phyloP scores from a whole-genome alignment of 176 grass and related monocot genomes.

The Oryza glumipatula region DNA sequence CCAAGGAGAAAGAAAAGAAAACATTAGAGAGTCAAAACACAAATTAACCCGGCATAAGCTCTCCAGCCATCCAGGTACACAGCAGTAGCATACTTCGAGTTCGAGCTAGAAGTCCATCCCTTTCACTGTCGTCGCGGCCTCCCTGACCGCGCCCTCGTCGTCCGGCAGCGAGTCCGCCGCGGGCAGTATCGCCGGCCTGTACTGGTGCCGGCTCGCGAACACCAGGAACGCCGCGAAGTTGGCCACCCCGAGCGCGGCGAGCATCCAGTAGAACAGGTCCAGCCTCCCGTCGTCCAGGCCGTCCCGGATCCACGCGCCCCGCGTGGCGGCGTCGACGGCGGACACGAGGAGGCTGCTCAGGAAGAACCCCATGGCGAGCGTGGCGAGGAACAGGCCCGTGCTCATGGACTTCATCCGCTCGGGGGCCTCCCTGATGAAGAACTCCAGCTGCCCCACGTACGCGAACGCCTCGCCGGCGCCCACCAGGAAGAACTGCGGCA shows the following conservation, averaged over 20 bases:
- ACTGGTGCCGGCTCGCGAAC: conserved; percentile 46
- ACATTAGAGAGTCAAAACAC: background rate
- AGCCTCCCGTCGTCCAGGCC: conserved; percentile 42
- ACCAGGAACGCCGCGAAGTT: conserved; percentile 56
- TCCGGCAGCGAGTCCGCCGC: background rate
- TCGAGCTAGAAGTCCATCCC: conserved; percentile 13
- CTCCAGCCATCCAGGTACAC: background rate
- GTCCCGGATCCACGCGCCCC: conserved; percentile 50
- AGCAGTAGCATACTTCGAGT: background rate
- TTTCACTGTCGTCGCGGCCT: background rate
- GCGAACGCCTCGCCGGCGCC: conserved; percentile 78
- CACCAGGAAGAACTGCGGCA: conserved; percentile 64
- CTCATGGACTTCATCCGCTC: conserved; percentile 81
- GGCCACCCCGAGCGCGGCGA: conserved; percentile 54
- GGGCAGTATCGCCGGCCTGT: conserved; percentile 10
- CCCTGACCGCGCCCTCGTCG: background rate
- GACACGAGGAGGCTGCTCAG: conserved; percentile 56
- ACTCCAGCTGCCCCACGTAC: conserved; percentile 74
- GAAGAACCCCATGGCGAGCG: conserved; percentile 67
- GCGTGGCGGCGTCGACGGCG: conserved; percentile 38
- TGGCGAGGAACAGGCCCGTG: conserved; percentile 63
- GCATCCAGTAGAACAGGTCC: conserved; percentile 71
- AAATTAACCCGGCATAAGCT: background rate
- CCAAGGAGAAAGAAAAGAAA: background rate
- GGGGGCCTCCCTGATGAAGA: conserved; percentile 65